Conservation (phyloP, 2,329 filamentous ascomycete species). For the Colletotrichum gigasporum region DNA sequence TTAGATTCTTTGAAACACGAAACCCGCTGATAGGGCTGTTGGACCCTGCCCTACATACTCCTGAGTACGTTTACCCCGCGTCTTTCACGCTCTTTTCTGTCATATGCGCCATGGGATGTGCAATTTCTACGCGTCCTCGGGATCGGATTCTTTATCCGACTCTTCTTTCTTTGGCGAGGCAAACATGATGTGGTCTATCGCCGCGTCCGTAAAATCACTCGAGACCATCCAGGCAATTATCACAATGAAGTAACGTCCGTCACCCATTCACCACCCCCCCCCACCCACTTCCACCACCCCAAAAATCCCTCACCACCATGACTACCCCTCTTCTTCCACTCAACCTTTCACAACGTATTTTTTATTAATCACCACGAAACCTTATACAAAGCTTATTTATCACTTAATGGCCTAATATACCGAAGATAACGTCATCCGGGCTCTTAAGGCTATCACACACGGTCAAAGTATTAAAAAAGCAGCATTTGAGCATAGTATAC, state of each 20-base stretch:
- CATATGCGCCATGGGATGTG: slow-evolving; percentile 38
- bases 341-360: too few relatives aligned
- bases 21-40: slow-evolving; percentile 36
- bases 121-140: slow-evolving; percentile 35
- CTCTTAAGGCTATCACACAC: too few relatives aligned
- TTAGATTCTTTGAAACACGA: slow-evolving; percentile 37
- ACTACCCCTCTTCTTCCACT: too few relatives aligned
- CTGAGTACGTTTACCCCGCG: slow-evolving; percentile 34
- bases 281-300: too few relatives aligned
- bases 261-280: too few relatives aligned
- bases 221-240: slow-evolving; percentile 38
- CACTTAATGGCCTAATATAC: too few relatives aligned
- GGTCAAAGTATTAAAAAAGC: too few relatives aligned
- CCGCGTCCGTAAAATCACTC: slow-evolving; percentile 36
- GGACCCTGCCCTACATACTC: slow-evolving; percentile 36
- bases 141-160: slow-evolving; percentile 36
- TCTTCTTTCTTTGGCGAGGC: slow-evolving; percentile 35
- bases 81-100: slow-evolving; percentile 39
- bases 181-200: slow-evolving; percentile 39
- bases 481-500: too few relatives aligned
- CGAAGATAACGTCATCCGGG: too few relatives aligned
- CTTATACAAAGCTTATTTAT: too few relatives aligned
- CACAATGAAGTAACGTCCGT: slow-evolving; percentile 36
- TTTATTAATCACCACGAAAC: too few relatives aligned
- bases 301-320: too few relatives aligned